Base-by-base conservation (phyloP, 106 monocot species). In the Cymbidium sinense region DNA sequence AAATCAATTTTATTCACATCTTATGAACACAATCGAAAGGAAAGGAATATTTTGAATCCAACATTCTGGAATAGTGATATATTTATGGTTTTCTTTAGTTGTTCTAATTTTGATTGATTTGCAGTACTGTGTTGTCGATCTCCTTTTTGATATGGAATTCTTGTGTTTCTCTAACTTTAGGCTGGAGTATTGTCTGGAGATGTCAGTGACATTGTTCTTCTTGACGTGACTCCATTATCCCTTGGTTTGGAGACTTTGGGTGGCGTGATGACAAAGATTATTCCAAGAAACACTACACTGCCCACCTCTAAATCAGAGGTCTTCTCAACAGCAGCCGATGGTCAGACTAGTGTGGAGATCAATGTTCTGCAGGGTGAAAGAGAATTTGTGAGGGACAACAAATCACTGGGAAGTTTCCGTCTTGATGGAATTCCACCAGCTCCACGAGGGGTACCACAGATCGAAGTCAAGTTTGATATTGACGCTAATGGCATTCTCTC, bases 201-300 rank as follows among this genome's bases (percentile, higher is more conserved):
- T 84, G 95, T 95, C 20, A 92, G 95, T 65, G 90, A 95, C 73
- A 95, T 95, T 61, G 95, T 95, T 33, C 92, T 95, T 70, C 86
- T 95, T 33, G 95, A 92, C 79, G 95, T 95, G 2, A 87, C 90
- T 30, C 95, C 95, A 25, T 75, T 95, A 18, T 95, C 95, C 44
- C 50, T 95, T 30, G 95, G 95, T 73, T 75, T 95, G 65, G 95
- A 95, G 81, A 92, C 95, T 5, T 76, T 95, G 75, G 95, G 95
- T 82, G 92, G 95, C 0, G 95, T 95, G n/a, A 95, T 95, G 95
- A 95, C 95, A 28, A 95, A 95, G 85, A 92, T 95, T 82, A 95
- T 95, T 39, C 92, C 95, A 10, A 81, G 95, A 34, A 95, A 95
- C 58, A 95, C 95, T 15, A 95, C 95, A 1, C 72, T 95, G 55